phyloP scores from a whole-genome alignment of 73 alveolate genomes.

The Stentor roeselii region DNA sequence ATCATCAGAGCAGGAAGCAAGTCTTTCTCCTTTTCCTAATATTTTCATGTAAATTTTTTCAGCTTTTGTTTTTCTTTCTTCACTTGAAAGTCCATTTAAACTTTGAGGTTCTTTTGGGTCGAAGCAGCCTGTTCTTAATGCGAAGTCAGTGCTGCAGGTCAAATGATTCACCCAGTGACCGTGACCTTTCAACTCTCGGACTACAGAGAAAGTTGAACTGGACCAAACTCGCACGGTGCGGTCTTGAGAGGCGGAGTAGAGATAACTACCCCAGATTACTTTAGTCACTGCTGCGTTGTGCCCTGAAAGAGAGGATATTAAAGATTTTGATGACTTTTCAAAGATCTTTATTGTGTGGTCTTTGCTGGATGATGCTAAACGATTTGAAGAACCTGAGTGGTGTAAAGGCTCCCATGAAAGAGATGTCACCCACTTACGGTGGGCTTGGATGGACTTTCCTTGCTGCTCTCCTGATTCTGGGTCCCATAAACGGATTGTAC shows the following conservation, averaged over 20 bases:
- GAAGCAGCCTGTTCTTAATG: background rate
- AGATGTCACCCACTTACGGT: conserved; percentile 92
- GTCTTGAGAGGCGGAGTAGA: conserved; percentile 97
- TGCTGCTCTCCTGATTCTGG: conserved; percentile 67
- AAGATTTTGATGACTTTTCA: conserved; percentile 79
- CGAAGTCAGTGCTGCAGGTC: conserved; percentile 11
- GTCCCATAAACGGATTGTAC: conserved; percentile 84
- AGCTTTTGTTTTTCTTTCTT: background rate
- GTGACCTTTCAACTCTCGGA: conserved; percentile 52
- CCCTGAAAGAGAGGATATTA: conserved; percentile 67
- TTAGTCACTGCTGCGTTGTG: conserved; percentile 97
- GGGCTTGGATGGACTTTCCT: conserved; percentile 84
- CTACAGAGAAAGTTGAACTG: conserved; percentile 33
- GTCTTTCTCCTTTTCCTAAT: conserved; percentile 78
- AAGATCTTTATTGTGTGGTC: conserved; percentile 93
- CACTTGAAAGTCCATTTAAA: background rate
- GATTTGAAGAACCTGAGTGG: conserved; percentile 69
- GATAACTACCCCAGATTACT: conserved; percentile 95
- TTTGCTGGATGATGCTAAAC: conserved; percentile 63
- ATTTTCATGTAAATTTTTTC: background rate
- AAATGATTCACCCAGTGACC: conserved; percentile 51
- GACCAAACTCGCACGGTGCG: conserved; percentile 80
- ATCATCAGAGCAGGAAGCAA: conserved; percentile 98
- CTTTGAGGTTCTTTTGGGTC: background rate
- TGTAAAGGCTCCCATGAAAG: conserved; percentile 98